Percentiles rank a stretch among this genome's conserved stretches.
Conservation (phyloP, 1,139 yeast genomes). For the Schwanniomyces etchellsii region DNA sequence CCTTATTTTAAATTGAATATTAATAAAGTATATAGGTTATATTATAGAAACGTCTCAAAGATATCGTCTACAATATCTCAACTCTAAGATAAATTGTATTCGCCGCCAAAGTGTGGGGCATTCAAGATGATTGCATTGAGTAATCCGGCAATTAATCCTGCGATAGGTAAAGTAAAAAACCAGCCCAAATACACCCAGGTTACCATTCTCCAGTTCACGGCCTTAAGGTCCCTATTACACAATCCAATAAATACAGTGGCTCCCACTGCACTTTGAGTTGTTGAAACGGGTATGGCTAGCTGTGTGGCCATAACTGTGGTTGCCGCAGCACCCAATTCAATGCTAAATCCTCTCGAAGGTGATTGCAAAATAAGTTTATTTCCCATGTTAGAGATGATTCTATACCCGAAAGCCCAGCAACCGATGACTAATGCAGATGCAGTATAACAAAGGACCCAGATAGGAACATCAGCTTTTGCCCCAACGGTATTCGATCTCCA, state of each 20-base stretch:
- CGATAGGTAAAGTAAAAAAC: slow-evolving; percentile 68
- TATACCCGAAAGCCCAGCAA: slow-evolving; percentile 68
- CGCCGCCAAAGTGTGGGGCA: slow-evolving; percentile 53
- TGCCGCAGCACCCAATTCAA: slow-evolving; percentile 75
- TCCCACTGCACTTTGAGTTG: slow-evolving; percentile 79
- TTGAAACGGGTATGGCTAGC: slow-evolving; percentile 65
- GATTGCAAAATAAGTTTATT: slow-evolving; percentile 72
- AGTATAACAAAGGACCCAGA: slow-evolving; percentile 68
- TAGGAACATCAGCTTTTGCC: slow-evolving; percentile 54
- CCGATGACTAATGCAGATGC: slow-evolving; percentile 68
- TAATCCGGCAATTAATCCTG: slow-evolving; percentile 69
- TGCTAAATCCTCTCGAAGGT: slow-evolving; percentile 75
- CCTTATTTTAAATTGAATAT: too few species aligned
- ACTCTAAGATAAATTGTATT: slow-evolving; percentile 16
- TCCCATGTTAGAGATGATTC: slow-evolving; percentile 67
- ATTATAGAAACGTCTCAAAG: too few species aligned
- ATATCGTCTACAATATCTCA: too few species aligned
- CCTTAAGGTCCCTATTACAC: slow-evolving; percentile 57
- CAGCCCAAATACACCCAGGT: slow-evolving; percentile 69
- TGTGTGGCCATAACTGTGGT: slow-evolving; percentile 75
- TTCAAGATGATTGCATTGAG: slow-evolving; percentile 60
- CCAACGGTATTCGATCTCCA: slow-evolving; percentile 51
- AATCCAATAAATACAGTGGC: slow-evolving; percentile 74
- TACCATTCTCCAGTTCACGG: slow-evolving; percentile 79
- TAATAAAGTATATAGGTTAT: too few species aligned